Conservation (phyloP, 2,329 filamentous ascomycete species). For the Gaeumannomyces sp. region DNA sequence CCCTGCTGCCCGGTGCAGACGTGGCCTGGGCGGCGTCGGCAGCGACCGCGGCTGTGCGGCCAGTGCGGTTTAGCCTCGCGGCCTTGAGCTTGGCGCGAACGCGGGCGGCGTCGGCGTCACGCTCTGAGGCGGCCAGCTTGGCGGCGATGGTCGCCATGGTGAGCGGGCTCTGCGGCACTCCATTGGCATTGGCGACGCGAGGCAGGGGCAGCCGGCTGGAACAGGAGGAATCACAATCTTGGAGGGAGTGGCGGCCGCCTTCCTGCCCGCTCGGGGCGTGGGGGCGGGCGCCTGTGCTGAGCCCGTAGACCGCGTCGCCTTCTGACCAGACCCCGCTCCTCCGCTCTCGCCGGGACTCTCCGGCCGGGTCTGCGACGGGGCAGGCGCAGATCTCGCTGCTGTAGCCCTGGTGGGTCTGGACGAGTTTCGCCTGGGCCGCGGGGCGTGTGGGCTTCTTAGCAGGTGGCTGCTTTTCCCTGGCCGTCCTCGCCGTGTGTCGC, state of each 20-base stretch:
- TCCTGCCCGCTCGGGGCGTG: neutral
- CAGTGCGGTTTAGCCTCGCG: conserved; percentile 31
- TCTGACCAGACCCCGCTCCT: neutral
- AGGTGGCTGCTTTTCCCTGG: conserved; percentile 8
- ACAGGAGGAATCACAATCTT: conserved; percentile 13
- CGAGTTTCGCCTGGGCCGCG: neutral
- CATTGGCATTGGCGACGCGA: conserved; percentile 26
- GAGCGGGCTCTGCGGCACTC: conserved; percentile 47
- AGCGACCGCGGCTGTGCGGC: conserved; percentile 15
- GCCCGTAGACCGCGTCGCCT: neutral
- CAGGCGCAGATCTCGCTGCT: conserved; percentile 8
- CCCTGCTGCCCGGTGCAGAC: conserved; percentile 11
- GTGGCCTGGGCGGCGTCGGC: conserved; percentile 20
- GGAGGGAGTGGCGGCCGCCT: conserved; percentile 1
- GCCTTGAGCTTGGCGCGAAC: conserved; percentile 58
- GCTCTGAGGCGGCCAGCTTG: conserved; percentile 57
- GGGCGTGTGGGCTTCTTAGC: conserved; percentile 3
- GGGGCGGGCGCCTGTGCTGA: conserved; percentile 12
- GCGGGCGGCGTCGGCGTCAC: conserved; percentile 57
- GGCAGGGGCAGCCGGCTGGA: conserved; percentile 30
- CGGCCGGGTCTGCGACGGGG: neutral
- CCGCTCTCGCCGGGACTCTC: neutral
- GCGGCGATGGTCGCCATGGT: conserved; percentile 57
- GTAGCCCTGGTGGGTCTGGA: conserved; percentile 1
- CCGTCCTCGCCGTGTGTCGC: conserved; percentile 7